Evolutionary conservation across 148 eudicot genomes (phyloP), one percentile per base, ranked within the genome.

Genomic region (Nepenthes gracilis): DNA sequence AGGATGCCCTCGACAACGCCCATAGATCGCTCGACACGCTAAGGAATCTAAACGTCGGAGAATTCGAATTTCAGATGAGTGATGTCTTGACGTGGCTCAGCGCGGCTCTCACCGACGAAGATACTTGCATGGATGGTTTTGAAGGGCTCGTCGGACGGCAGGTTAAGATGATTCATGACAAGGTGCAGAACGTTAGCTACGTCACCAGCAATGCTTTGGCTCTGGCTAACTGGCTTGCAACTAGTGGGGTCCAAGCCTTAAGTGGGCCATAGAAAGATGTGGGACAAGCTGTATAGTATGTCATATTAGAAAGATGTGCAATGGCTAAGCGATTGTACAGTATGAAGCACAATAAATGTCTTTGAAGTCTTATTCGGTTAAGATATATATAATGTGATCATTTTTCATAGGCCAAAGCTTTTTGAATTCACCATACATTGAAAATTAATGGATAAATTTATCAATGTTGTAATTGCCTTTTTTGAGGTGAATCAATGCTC

Each of bases 181-280:
- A 61, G 64, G 85, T 89, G 50, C 38, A 64, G 6, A 60, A 71
- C 55, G 75, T 62, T 56, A 71, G 69, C 64, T 78, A 53, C 55
- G 33, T 75, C 23, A 82, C 97, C 34, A 89, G 94, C 51, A 89
- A 86, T 70, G 97, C 97, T 35, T 78, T 89, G 55, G 97, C 97
- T 66, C 78, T 89, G 33, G 84, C 74, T 45, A 78, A 78, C 67
- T 63, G 67, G 55, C 79, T 75, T 60, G 72, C 75, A 55, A 71
- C 70, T 2, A 49, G 10, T n/a, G 53, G 53, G 2, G 10, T 49
- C 11, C 10, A 49, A n/a, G 6, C 53, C 2, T 11, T 49, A 12
- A n/a, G 53, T 45, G 48, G 48, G 6, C 0, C 48, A 45, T 45
- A 45, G 48, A 45, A 45, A 11, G 48, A 11, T 45, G 23, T 23